Percentiles rank a stretch among this genome's conserved stretches.
Evolutionary conservation across 2,329 filamentous ascomycete species (phyloP).

Genomic region (Fusarium dimerum): DNA sequence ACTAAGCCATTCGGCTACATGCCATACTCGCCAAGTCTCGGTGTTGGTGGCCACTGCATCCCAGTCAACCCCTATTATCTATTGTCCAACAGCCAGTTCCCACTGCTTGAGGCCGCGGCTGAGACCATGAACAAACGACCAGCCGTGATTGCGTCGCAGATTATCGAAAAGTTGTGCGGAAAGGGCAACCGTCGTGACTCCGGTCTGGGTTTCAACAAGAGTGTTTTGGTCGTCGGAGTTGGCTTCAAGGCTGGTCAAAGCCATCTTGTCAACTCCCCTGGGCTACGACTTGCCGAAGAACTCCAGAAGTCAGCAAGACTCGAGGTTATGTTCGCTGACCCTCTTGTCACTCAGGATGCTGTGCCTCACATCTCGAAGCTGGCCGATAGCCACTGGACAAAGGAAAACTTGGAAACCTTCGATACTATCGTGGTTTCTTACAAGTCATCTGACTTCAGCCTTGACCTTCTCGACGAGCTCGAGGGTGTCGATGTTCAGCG

Average conservation of each 20-base stretch:
- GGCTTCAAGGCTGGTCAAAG: constrained; percentile 51
- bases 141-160: constrained; percentile 35
- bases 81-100: constrained; percentile 46
- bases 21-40: constrained; percentile 46
- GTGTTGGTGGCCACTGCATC: constrained; percentile 57
- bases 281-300: constrained; percentile 21
- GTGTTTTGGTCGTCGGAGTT: constrained; percentile 45
- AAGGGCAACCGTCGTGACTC: constrained; percentile 22
- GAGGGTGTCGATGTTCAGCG: constrained; percentile 13
- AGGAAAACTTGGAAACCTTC: constrained; percentile 15
- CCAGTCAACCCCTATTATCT: constrained; percentile 56
- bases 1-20: constrained; percentile 55
- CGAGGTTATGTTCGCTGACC: constrained; percentile 20
- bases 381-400: constrained; percentile 16
- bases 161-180: constrained; percentile 24
- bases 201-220: constrained; percentile 2
- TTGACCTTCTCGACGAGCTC: constrained; percentile 9
- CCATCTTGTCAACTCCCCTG: constrained; percentile 46
- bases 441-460: constrained; percentile 17
- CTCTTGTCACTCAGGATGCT: constrained; percentile 17
- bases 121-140: constrained; percentile 44
- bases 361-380: constrained; percentile 16
- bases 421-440: constrained; percentile 21
- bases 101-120: constrained; percentile 45
- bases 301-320: constrained; percentile 12